Evolutionary conservation across 331 rosid species (phyloP), one percentile per base, ranked within the genome.

Genomic region (Pyracantha coccinea): DNA sequence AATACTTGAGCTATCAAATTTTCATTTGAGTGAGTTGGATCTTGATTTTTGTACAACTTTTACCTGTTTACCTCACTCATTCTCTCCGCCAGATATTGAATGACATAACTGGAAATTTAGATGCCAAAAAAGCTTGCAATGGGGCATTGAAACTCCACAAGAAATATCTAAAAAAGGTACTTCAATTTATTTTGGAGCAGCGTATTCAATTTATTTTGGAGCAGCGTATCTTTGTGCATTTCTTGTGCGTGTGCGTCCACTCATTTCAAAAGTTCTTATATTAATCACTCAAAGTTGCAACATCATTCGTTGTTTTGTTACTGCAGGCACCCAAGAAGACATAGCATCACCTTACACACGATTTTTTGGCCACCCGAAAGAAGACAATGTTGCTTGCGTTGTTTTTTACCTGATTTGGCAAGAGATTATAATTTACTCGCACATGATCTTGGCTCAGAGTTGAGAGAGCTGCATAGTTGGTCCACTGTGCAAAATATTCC

Each of bases 71-170:
- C 62, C 16, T 45, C n/a, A 52, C 70, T 32, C 33, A 74, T 32
- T 80, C 60, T 77, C 62, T 66, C 74, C 53, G 16, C 44, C 92
- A 95, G 99, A 95, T 95, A 83, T 86, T 95, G 84, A 92, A 95
- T 80, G 99, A 92, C 83, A 88, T 84, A 20, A 89, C 97, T 45
- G 99, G 99, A 81, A 84, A 90, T 81, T 77, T 95, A 52, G 99
- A 95, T 82, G 99, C 99, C 77, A 95, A 83, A 82, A 95, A 90
- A 72, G 99, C 99, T 68, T 95, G 99, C 85, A 77, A 63, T 13
- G 96, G 96, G 31, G 99, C 99, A 45, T 85, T 95, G 98, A 95
- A 95, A 81, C 97, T 95, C 70, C 99, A 95, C 86, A 95, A 82
- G 80, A 95, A 95, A 71, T 95, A 92, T 83, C 89, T 92, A 31